These are phyloP conservation scores for Pseudognaphalium luteoalbum DNA, from an alignment of 129 eudicot genomes.

Conservation along the genomic window DNA sequence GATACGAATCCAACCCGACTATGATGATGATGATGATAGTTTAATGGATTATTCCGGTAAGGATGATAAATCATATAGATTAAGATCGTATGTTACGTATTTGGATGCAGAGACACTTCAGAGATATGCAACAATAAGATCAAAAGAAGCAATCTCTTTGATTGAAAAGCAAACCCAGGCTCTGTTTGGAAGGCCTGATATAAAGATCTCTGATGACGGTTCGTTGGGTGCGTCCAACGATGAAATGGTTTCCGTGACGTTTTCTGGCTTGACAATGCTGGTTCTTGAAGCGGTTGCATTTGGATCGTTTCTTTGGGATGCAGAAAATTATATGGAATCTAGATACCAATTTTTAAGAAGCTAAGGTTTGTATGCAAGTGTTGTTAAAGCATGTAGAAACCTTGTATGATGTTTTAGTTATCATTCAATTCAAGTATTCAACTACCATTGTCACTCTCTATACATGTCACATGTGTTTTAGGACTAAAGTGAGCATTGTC, in stretches of 20 bases:
- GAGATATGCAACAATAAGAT: constrained; percentile 81
- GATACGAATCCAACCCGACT: constrained; percentile 64
- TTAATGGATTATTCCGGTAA: constrained; percentile 26
- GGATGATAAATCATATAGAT: constrained; percentile 53
- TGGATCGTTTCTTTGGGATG: constrained; percentile 94
- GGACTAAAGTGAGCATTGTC: neutral
- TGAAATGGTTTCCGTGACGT: constrained; percentile 49
- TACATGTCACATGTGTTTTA: neutral
- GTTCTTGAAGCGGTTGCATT: constrained; percentile 93
- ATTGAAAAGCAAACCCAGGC: constrained; percentile 95
- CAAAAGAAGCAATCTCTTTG: constrained; percentile 81
- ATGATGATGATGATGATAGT: constrained; percentile 50
- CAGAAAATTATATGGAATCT: constrained; percentile 84
- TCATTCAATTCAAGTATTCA: neutral
- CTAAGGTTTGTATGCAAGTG: constrained; percentile 25
- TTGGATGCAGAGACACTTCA: constrained; percentile 93
- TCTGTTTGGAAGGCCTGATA: constrained; percentile 87
- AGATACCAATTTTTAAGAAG: constrained; percentile 61
- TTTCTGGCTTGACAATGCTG: constrained; percentile 79
- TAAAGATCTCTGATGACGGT: constrained; percentile 61
- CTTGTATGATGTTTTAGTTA: constrained; percentile 10
- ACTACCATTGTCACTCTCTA: too few relatives aligned
- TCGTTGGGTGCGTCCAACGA: constrained; percentile 70
- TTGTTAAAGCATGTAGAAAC: constrained; percentile 11
- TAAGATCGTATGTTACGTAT: constrained; percentile 89